Conservation (phyloP, 2,329 filamentous ascomycete species). For the Tolypocladium pustulatum region DNA sequence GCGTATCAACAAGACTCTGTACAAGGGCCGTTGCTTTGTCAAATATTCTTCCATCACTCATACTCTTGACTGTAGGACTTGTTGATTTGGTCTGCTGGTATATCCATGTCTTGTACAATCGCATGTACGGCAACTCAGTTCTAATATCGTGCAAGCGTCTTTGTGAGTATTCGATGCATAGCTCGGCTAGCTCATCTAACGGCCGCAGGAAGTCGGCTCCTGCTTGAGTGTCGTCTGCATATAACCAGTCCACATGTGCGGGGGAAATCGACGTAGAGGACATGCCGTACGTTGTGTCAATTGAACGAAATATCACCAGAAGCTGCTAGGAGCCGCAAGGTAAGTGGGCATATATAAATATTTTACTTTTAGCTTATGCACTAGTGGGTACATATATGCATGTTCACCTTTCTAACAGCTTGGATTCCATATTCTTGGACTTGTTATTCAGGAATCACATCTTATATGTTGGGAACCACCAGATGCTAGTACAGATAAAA, state of each 20-base stretch:
- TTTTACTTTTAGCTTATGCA: neutral
- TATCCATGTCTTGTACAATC: neutral
- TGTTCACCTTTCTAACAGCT: neutral
- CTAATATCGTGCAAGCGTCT: neutral
- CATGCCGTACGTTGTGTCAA: neutral
- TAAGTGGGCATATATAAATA: neutral
- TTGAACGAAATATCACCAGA: neutral
- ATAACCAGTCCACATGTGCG: neutral
- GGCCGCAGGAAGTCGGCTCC: neutral
- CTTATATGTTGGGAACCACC: too few relatives aligned
- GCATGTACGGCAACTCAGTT: neutral
- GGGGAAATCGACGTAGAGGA: neutral
- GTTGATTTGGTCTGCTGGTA: neutral
- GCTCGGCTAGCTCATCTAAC: neutral
- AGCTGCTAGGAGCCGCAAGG: neutral
- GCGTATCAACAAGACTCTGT: neutral
- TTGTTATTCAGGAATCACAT: too few relatives aligned
- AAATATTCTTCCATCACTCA: neutral
- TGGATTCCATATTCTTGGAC: neutral
- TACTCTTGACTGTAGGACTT: neutral
- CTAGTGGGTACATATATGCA: neutral
- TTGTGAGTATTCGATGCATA: neutral
- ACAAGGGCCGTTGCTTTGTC: neutral
- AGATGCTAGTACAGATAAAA: too few relatives aligned
- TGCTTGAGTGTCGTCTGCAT: neutral